Base-by-base conservation (phyloP, 2,329 filamentous ascomycete species). In the Raffaelea arxii region DNA sequence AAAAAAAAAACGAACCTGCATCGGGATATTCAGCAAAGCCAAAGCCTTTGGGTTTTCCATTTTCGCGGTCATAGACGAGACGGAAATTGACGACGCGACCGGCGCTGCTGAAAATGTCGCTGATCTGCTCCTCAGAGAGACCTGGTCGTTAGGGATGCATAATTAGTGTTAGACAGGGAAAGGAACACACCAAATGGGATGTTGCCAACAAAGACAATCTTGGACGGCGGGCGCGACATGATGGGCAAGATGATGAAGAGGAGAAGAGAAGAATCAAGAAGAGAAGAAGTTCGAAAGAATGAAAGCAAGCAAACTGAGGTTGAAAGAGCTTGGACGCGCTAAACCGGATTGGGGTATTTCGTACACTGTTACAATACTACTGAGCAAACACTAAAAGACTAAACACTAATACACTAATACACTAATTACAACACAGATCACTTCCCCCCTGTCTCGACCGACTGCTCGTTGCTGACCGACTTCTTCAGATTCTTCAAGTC, bases 11-110 rank as follows among this genome's bases (percentile, higher is more conserved):
- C 45, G 1, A 75, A 77, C 94, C 91, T 49, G 86, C 82, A 60
- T 97, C 92, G 46, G 88, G 85, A 61, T 94, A 98, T 63, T 97
- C 91, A 59, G 90, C 86, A 58, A 97, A 98, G 30, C 92, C 92
- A 62, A 95, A 98, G 18, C 92, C 92, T 65, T 96, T 97, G 1
- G 92, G 90, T 47, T 88, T 82, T 37, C 91, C 90, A 3, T 90
- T 96, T 59, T 97, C 91, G 45, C 89, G 85, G 68, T 97, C 94
- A 66, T 95, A 94, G 53, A 97, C 91, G 42, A 97, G 76, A 44
- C 91, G 81, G 63, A 97, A 97, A 62, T 86, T 91, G 49, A 94
- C 74, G 2, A 97, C 91, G 54, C 90, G 86, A 49, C 92, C 92
- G 45, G 86, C 89, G 53, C 85, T 84, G 61, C 82, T 86, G 64